These are phyloP conservation scores for Mucor racemosus DNA, from an alignment of 371 early-diverging fungal genomes.

Conservation along the genomic window DNA sequence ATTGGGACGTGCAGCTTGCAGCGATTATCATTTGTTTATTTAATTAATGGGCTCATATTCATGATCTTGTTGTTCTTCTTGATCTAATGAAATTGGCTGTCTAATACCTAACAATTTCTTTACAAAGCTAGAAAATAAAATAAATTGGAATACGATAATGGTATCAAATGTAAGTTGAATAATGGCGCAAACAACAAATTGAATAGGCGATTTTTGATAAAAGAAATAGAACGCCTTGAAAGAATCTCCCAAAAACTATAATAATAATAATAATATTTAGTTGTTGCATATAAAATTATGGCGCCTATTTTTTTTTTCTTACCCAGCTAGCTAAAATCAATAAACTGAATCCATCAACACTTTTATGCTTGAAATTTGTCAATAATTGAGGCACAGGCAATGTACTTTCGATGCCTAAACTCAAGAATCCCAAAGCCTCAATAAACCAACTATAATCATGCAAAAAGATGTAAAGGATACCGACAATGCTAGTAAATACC, in stretches of 20 bases:
- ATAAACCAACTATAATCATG: conserved; percentile 38
- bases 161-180: conserved; percentile 66
- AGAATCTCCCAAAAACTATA: conserved; percentile 64
- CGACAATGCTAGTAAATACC: conserved; percentile 38
- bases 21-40: neutral
- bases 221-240: conserved; percentile 70
- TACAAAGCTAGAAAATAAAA: conserved; percentile 48
- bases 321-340: conserved; percentile 54
- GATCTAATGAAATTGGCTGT: neutral
- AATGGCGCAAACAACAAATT: conserved; percentile 66
- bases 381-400: conserved; percentile 67
- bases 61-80: neutral
- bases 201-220: conserved; percentile 58
- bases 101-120: conserved; percentile 34
- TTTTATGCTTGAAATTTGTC: conserved; percentile 54
- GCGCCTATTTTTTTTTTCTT: neutral
- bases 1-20: neutral
- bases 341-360: conserved; percentile 62
- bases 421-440: conserved; percentile 45
- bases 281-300: neutral
- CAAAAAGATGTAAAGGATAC: conserved; percentile 42
- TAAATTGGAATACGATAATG: conserved; percentile 58
- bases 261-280: neutral
- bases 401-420: conserved; percentile 64
- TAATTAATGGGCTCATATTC: conserved; percentile 5